phyloP scores from a whole-genome alignment of 352 stramenopile species.

The Phytophthora pini region DNA sequence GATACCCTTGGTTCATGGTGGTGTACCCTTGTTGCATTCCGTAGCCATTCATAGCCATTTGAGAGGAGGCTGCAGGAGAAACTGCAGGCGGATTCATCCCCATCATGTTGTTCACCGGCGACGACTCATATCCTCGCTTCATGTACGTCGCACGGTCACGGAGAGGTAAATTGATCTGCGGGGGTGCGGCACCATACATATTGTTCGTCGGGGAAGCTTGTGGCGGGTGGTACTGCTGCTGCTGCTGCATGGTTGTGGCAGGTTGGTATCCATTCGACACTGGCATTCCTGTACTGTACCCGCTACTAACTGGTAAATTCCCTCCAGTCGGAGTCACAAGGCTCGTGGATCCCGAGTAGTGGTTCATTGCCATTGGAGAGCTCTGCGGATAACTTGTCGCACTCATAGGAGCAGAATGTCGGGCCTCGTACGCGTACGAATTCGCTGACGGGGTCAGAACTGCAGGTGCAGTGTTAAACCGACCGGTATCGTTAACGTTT shows the following conservation, averaged over 20 bases:
- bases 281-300: constrained; percentile 31
- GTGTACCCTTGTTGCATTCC: constrained; percentile 41
- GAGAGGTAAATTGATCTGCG: constrained; percentile 70
- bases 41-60: constrained; percentile 38
- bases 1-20: constrained; percentile 34
- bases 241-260: constrained; percentile 31
- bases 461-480: constrained; percentile 20
- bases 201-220: constrained; percentile 45
- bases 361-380: constrained; percentile 44
- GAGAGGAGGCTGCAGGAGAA: constrained; percentile 26
- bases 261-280: constrained; percentile 31
- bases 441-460: constrained; percentile 24
- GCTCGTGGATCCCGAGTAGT: constrained; percentile 23
- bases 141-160: constrained; percentile 64
- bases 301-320: constrained; percentile 26
- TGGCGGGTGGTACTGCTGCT: constrained; percentile 46
- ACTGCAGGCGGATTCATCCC: constrained; percentile 35
- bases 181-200: constrained; percentile 32
- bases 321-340: constrained; percentile 22
- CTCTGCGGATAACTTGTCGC: constrained; percentile 33
- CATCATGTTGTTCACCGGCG: constrained; percentile 39
- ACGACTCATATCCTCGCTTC: constrained; percentile 50
- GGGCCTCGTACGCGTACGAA: constrained; percentile 43
- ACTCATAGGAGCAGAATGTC: constrained; percentile 25
- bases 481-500: constrained; percentile 23